Percentiles rank a stretch among this genome's conserved stretches.
Evolutionary conservation across 2,329 filamentous ascomycete genomes (phyloP).

Genomic region (Alternaria postmessia): DNA sequence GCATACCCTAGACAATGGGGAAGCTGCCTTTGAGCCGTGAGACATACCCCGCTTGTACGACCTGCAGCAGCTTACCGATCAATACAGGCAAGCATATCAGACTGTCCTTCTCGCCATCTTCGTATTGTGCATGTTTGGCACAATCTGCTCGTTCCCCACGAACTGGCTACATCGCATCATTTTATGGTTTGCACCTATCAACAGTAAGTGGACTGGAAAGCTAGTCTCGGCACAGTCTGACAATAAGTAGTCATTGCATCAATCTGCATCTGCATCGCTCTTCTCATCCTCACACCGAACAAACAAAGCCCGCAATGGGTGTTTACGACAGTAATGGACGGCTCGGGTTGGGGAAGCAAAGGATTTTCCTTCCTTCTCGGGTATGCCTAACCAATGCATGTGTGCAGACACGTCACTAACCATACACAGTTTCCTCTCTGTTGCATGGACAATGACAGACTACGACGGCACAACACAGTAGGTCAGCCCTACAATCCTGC

Average conservation of each 20-base stretch:
- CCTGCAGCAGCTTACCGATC: constrained; percentile 14
- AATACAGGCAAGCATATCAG: constrained; percentile 62
- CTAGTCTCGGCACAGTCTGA: constrained; percentile 10
- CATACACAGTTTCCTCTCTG: constrained; percentile 58
- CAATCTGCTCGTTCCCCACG: constrained; percentile 70
- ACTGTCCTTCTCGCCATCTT: constrained; percentile 67
- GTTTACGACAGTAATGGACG: constrained; percentile 67
- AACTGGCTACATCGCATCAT: constrained; percentile 67
- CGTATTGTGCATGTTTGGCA: constrained; percentile 63
- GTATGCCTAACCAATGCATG: constrained; percentile 42
- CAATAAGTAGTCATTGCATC: constrained; percentile 61
- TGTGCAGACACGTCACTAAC: constrained; percentile 14
- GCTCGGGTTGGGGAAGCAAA: constrained; percentile 69
- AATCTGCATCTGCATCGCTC: constrained; percentile 65
- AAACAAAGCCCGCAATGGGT: constrained; percentile 68
- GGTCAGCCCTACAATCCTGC: constrained; percentile 34
- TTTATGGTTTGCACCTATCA: constrained; percentile 72
- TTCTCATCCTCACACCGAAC: constrained; percentile 66
- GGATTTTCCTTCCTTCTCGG: constrained; percentile 70
- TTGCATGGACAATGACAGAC: constrained; percentile 73
- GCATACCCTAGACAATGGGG: constrained; percentile 64
- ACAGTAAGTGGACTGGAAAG: constrained; percentile 54
- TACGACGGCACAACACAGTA: constrained; percentile 73
- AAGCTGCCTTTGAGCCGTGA: constrained; percentile 66
- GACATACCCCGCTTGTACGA: constrained; percentile 29